Percentiles rank a stretch among this genome's conserved stretches.
Conservation (phyloP, 331 rosid genomes). For the Saraca asoca region DNA sequence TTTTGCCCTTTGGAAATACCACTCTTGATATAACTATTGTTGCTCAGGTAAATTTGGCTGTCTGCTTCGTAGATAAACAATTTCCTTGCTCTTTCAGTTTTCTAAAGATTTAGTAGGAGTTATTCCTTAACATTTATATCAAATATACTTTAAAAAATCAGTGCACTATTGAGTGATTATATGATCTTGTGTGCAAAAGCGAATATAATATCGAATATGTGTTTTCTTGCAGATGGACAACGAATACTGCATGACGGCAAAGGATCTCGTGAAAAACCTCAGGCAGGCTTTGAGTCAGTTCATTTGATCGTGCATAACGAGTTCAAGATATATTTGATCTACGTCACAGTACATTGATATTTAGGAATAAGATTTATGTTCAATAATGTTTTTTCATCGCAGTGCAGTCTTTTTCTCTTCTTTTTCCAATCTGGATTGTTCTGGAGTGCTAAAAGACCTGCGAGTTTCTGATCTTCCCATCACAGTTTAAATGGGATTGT, state of each 20-base stretch:
- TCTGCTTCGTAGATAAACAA: neutral
- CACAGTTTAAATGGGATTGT: slow-evolving; percentile 22
- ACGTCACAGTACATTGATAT: neutral
- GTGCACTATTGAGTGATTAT: too few species aligned
- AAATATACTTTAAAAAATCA: neutral
- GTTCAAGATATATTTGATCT: neutral
- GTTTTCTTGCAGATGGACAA: slow-evolving; percentile 55
- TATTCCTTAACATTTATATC: neutral
- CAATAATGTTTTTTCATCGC: neutral
- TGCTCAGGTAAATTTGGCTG: slow-evolving; percentile 54
- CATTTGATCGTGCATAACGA: neutral
- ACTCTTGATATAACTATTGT: slow-evolving; percentile 65
- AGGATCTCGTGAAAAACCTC: slow-evolving; percentile 57
- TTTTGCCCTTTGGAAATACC: slow-evolving; percentile 64
- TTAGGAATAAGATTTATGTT: slow-evolving; percentile 10
- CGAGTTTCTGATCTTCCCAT: slow-evolving; percentile 13
- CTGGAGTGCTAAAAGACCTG: slow-evolving; percentile 31
- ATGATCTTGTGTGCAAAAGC: neutral
- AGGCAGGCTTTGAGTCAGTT: slow-evolving; percentile 44
- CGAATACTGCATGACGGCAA: slow-evolving; percentile 50
- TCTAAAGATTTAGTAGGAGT: too few species aligned
- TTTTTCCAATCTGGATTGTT: slow-evolving; percentile 7
- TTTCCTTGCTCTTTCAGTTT: neutral
- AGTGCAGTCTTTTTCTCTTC: slow-evolving; percentile 22
- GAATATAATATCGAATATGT: neutral